Evolutionary conservation across 371 early-diverging fungal species (phyloP).

Genomic region (Synchytrium microbalum): DNA sequence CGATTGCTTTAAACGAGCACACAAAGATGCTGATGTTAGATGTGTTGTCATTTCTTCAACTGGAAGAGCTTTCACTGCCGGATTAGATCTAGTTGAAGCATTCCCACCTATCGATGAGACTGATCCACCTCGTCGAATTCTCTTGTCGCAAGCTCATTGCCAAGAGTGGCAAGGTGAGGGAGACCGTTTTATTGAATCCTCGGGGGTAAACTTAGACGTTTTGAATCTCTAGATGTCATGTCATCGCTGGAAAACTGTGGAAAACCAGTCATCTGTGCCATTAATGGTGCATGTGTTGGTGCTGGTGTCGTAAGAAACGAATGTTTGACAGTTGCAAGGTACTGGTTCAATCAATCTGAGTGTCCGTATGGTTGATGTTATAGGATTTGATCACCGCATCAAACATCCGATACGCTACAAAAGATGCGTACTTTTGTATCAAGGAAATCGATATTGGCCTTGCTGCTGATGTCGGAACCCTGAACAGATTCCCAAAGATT

Average conservation of each 20-base stretch:
- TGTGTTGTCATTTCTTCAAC: too few relatives aligned
- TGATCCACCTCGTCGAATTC: too few relatives aligned
- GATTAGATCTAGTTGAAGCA: too few relatives aligned
- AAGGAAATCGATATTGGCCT: conserved; percentile 38
- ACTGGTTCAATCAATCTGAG: not conserved
- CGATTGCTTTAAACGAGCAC: too few relatives aligned
- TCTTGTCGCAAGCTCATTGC: too few relatives aligned
- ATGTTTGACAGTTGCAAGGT: not conserved
- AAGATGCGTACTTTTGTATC: conserved; percentile 74
- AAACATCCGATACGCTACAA: conserved; percentile 79
- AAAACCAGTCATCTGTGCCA: conserved; percentile 50
- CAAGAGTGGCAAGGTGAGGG: too few relatives aligned
- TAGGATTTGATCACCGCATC: conserved; percentile 83
- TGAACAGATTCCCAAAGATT: conserved; percentile 90
- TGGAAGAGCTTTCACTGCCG: too few relatives aligned
- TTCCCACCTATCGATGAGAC: too few relatives aligned
- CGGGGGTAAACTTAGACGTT: too few relatives aligned
- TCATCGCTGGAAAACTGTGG: not conserved
- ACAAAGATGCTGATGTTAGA: too few relatives aligned
- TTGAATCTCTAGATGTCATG: not conserved
- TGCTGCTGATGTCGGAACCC: conserved; percentile 63
- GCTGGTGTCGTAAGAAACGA: conserved; percentile 44
- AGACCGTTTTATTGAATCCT: too few relatives aligned
- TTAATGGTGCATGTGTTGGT: conserved; percentile 84
- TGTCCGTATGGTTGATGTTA: conserved; percentile 8